Evolutionary conservation across 495 filamentous ascomycete species (phyloP), one percentile per base, ranked within the genome.

Genomic region (Viridothelium virens): DNA sequence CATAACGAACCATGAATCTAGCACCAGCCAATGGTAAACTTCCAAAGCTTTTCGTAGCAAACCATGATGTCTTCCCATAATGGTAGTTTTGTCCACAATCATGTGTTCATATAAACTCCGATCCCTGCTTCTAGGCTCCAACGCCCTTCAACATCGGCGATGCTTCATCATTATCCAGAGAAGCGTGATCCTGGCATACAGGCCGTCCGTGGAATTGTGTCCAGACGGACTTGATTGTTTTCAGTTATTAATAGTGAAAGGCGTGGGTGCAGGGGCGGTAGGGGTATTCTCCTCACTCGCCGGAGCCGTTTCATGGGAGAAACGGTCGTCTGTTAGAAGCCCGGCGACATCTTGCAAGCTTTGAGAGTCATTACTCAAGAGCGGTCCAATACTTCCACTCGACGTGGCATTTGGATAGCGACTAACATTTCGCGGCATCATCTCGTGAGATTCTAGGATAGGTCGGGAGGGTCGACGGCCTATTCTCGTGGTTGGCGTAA

Each of bases 401-500:
- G 53, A 59, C 11, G 18, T 59, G 14, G 53, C 53, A 59, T 59
- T 36, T 2, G 53, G 53, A 59, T 33, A 59, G 7, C 53, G 53
- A 14, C 25, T 59, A 6, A 59, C 53, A 36, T 33, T 59, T 59
- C 36, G 53, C 14, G 53, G 53, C 53, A 59, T 59, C 53, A 59
- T 34, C 18, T 59, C 53, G 18, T 59, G 53, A 33, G 53, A 59
- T 36, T 59, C 53, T 9, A 31, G 25, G 6, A 59, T 7, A 7
- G 31, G 25, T 18, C 36, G 33, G 31, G 53, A 59, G 36, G 53
- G 6, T 59, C 53, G 53, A 36, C 25, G 31, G 5, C 5, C 53
- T 9, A 36, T 34, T 36, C 36, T 66, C 3, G 59, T 5, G 6
- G 47, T 44, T 9, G 72, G 62, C 5, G 62, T 50, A 3, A 72